Evolutionary conservation across 2,329 filamentous ascomycete genomes (phyloP), one percentile per base, ranked within the genome.

Genomic region (Talaromyces marneffei): DNA sequence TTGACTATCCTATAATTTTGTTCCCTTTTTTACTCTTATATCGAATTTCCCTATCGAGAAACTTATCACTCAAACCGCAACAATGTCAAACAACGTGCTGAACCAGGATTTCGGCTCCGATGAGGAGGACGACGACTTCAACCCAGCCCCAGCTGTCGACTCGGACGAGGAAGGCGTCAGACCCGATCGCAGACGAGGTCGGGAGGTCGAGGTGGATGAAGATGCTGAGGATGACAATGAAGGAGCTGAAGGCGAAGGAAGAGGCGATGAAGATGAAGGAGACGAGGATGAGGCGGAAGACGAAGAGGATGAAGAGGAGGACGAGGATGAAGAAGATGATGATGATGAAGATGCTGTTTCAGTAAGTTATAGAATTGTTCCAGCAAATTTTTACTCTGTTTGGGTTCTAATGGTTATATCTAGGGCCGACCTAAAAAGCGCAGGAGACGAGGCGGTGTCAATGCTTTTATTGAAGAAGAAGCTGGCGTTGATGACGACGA

Each of bases 401-500:
- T 16, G 9, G n/a, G 6, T 29, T 23, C 50, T 62, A 31, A 62
- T 66, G 48, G 63, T 35, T 59, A 35, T 39, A 23, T 53, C 4
- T 68, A 87, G 83, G 83, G 82, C 62, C 85, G 91, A 71, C 90
- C 90, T 61, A 85, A 89, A 69, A 97, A 97, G 77, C 89, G 92
- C 62, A 78, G 82, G 71, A 88, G 87, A 74, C 86, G 85, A 33
- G 60, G 60, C 73, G 86, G 89, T 66, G 84, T 84, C 66, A 86
- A 91, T 65, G 90, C 91, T 68, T 87, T 89, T 70, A 97, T 97
- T 78, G 94, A 99, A 86, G 91, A 93, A 71, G 94, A 99, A 82
- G 94, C 94, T 74, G 94, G 97, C 78, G 94, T 99, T 68, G 94
- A 97, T 71, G 94, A 90, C 62, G 87, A 96, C 65, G 92, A 96